Conservation (phyloP, 345 rosid species). For the Eucalyptus leucophloia region DNA sequence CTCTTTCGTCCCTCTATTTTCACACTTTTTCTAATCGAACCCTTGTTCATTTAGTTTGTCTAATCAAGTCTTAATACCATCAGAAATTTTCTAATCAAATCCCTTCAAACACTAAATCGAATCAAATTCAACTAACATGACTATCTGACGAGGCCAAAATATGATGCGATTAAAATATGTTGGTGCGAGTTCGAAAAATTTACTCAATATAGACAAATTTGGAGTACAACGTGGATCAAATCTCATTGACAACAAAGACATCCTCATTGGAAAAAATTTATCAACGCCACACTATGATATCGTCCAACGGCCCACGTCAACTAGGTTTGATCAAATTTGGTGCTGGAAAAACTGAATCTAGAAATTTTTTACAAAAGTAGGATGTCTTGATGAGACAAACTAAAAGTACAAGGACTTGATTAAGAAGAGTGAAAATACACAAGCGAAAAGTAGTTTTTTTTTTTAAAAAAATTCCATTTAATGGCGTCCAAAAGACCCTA, state of each 20-base stretch:
- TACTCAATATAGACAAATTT: background rate
- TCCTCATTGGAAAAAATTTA: background rate
- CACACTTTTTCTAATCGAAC: background rate
- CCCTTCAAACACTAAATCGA: background rate
- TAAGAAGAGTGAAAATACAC: background rate
- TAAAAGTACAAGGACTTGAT: background rate
- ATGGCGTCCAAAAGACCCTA: background rate
- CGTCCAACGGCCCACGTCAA: rapidly evolving
- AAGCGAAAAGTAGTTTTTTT: background rate
- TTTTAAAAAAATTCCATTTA: background rate
- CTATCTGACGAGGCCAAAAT: background rate
- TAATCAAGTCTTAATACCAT: background rate
- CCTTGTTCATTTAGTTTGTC: background rate
- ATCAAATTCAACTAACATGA: background rate
- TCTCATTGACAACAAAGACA: background rate
- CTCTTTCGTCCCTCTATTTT: background rate
- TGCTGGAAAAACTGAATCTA: background rate
- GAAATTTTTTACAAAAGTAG: background rate
- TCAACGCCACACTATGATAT: background rate
- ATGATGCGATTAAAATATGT: background rate
- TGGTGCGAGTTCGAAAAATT: background rate
- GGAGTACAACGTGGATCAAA: background rate
- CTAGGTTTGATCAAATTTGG: background rate
- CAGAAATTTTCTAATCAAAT: background rate
- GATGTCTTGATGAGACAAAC: background rate